Base-by-base conservation (phyloP, 2,329 filamentous ascomycete genomes). In the Sporothrix brasiliensis region DNA sequence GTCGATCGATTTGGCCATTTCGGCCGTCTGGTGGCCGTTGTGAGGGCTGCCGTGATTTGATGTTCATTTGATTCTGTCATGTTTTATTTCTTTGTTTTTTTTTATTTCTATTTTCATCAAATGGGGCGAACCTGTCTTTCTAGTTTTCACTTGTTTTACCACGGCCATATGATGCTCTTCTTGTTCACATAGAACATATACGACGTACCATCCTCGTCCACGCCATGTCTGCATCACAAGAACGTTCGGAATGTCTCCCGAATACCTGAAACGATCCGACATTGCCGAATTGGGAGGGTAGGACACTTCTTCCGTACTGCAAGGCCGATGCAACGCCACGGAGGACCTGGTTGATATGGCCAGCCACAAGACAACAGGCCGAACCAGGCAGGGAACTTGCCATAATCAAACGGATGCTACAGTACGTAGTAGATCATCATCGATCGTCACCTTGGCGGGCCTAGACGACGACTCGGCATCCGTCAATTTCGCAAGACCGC, bases 291-390 rank as follows among this genome's bases (percentile, higher is more conserved):
- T 19, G 39, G 56, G 41, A 21, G 30, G 30, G 56, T 30, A 58
- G 34, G 27, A 7, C 4, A 34, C 34, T 7, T 34, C 34, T 34
- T 34, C 34, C 34, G 34, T 34, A 14, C 56, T 60, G 21, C 9
- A 60, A 34, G 21, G n/a, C 19, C 16, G 19, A 41, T 60, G 19
- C 30, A 60, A 60, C 30, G 16, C 19, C 30, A 27, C 39, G 58
- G 16, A 61, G 58, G 39, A 63, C 58, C 58, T 47, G 58, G 58
- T 63, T 21, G 11, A 47, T 47, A 47, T 63, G 11, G 39, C 41
- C 39, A 63, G 39, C 58, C 39, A 47, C 58, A 63, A 27, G 56
- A 24, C n/a, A 5, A 10, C 4, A 5, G 13, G 24, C 13, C 11
- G 10, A n/a, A 16, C 56, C 56, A 61, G 56, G 41, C n/a, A n/a